Base-by-base conservation (phyloP, 495 filamentous ascomycete genomes). In the Penicillium argentinense region DNA sequence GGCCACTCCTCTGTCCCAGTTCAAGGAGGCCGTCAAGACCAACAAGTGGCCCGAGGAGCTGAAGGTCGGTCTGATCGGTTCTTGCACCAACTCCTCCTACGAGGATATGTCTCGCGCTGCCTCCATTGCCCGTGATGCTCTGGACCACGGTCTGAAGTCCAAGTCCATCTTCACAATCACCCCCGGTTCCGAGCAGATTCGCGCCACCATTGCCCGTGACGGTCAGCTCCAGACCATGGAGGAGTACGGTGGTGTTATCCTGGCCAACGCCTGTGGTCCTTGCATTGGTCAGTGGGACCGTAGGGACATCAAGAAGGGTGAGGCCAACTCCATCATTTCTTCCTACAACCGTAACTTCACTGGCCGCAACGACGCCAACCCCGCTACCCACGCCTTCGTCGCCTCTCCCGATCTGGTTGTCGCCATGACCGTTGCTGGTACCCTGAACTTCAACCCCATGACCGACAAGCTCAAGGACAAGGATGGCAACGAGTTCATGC, bases 301-400 rank as follows among this genome's bases (percentile, higher is more conserved):
- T 60, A 76, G 75, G 60, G 92, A 97, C 54, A 89, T 97, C 27
- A 89, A 91, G 81, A 97, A 98, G 84, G 95, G 95, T 54, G 89
- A 91, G 64, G 73, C 90, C 55, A 98, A 98, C 82, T 92, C 90
- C 13, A 96, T 96, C 71, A 80, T 96, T 66, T 95, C 88, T 25
- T 96, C 90, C 30, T 93, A 96, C 82, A 96, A 95, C 83, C 90
- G 93, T 73, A 99, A 99, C 83, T 99, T 99, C 79, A 97, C 92
- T 58, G 93, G 93, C 56, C 91, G 93, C 72, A 98, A 98, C 74
- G 93, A 98, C 60, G 93, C 92, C 58, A 99, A 99, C 80, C 95
- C 93, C 30, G 91, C 93, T 39, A 99, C 93, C 49, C 93, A 97
- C 77, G 87, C 92, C 50, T 99, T 99, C 73, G 95, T 99, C 57